Base-by-base conservation (phyloP, 2,329 filamentous ascomycete genomes). In the Penicillium fuscoglaucum region DNA sequence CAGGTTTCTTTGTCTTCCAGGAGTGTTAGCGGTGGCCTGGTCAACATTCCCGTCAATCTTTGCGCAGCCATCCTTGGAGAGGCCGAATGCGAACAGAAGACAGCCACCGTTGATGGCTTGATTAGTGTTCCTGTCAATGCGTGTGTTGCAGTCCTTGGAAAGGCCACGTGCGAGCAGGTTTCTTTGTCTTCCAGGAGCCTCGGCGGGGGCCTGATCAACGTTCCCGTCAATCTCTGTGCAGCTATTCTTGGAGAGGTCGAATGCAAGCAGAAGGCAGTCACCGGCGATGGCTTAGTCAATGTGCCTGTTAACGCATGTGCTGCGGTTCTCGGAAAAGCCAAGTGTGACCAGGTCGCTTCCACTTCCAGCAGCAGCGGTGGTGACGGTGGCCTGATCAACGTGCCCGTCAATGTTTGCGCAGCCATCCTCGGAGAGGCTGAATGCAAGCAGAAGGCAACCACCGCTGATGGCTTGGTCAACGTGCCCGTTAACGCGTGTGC, bases 11-110 rank as follows among this genome's bases (percentile, higher is more conserved):
- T 40, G 39, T 21, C 62, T 21, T 12, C 54, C 15, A 35, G 33
- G 55, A 43, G 52, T 43, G 24, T 9, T 0, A 17, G 4, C 1
- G 19, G 39, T 21, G 39, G 39, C 4, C 55, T 70, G 59, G 67
- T 69, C 55, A 68, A 51, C 49, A 51, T 68, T 21, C 68, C 68
- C n/a, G 43, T 69, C 40, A 63, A 62, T 39, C 65, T 69, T 28
- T 70, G 67, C 48, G 56, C 60, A 4, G 64, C 50, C 19, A 63
- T 70, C 43, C 61, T 70, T 9, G 68, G 68, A 33, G 59, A 68
- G 7, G 61, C 49, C 21, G 52, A 64, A 17, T 70, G 68, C 65
- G 57, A 69, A 21, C 62, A 65, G 55, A 31, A 64, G 44, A 59
- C 40, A 46, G 24, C 41, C 33, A 41, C 56, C 50, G 57, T 52